phyloP scores from a whole-genome alignment of 345 rosid genomes.

The Clausena lansium region DNA sequence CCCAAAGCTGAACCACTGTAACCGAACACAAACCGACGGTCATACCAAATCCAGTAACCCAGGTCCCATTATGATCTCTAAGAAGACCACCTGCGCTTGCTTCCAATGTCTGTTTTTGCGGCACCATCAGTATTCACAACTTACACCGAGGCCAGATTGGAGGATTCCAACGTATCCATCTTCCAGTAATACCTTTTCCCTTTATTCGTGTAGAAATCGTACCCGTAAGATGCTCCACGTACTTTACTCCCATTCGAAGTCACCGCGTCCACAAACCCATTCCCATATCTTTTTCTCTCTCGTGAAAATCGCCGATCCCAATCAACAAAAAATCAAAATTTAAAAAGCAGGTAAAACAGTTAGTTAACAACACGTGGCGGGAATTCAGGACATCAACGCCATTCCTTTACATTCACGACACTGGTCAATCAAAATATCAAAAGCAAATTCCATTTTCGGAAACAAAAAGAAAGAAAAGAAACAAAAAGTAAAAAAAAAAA shows the following conservation, averaged over 20 bases:
- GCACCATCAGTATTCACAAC: too few relatives aligned
- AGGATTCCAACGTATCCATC: too few relatives aligned
- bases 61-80: too few relatives aligned
- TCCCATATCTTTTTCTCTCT: background rate
- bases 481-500: background rate
- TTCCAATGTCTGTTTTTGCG: too few relatives aligned
- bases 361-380: background rate
- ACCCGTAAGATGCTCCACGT: background rate
- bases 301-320: background rate
- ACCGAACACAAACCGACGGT: too few relatives aligned
- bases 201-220: background rate
- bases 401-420: conserved; percentile 41
- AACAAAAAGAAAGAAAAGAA: background rate
- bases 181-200: too few relatives aligned
- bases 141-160: too few relatives aligned
- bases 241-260: background rate
- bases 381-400: conserved; percentile 8
- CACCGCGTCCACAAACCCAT: background rate
- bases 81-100: too few relatives aligned
- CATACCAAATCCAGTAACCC: too few relatives aligned
- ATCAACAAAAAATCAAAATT: background rate
- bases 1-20: too few relatives aligned
- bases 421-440: background rate
- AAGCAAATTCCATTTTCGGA: background rate
- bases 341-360: conserved; percentile 14